Evolutionary conservation across 2,329 filamentous ascomycete species (phyloP).

Genomic region (Sporothrix mexicana): DNA sequence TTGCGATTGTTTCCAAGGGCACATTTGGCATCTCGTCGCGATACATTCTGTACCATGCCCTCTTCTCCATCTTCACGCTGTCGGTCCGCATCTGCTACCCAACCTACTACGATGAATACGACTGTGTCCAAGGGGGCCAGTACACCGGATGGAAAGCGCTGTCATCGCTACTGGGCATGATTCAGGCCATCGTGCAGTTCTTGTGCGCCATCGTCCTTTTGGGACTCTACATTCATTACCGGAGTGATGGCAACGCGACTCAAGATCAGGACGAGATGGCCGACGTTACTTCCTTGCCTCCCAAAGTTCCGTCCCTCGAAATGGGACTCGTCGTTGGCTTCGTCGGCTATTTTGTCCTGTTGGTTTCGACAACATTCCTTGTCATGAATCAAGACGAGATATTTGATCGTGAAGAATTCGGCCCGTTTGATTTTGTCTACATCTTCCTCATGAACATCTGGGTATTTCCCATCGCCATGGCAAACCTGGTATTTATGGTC

Average conservation of each 20-base stretch:
- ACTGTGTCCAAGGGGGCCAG: neutral
- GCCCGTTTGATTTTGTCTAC: too few relatives aligned
- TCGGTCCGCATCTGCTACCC: constrained; percentile 20
- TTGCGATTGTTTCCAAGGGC: neutral
- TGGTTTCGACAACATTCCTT: too few relatives aligned
- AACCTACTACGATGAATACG: constrained; percentile 20
- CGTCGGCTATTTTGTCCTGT: neutral
- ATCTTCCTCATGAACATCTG: too few relatives aligned
- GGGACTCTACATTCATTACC: neutral
- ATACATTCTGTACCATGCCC: constrained; percentile 21
- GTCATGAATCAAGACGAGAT: too few relatives aligned
- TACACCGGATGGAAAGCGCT: neutral
- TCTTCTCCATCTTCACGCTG: constrained; percentile 23
- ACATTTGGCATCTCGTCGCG: neutral
- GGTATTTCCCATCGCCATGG: too few relatives aligned
- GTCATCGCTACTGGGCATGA: neutral
- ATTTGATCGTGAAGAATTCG: too few relatives aligned
- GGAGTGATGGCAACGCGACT: neutral
- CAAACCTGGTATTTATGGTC: too few relatives aligned
- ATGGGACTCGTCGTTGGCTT: neutral
- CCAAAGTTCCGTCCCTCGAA: neutral
- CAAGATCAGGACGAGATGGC: neutral
- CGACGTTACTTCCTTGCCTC: neutral
- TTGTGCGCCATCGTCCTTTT: neutral
- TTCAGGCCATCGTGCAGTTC: neutral